Evolutionary conservation across 2,329 filamentous ascomycete genomes (phyloP).

Genomic region (Claviceps quebecensis): DNA sequence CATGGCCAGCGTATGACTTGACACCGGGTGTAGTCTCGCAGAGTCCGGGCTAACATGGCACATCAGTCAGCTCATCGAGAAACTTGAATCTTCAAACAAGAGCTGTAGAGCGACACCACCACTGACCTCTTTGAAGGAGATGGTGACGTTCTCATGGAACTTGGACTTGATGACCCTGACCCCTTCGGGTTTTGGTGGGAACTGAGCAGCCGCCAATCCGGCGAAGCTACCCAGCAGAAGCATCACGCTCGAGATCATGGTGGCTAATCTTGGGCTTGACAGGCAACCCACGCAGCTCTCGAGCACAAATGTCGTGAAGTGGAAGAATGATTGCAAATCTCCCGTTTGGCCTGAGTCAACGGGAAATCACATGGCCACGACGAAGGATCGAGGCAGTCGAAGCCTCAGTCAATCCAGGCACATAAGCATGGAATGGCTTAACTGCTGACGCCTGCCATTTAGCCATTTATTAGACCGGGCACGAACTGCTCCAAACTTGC

Average conservation of each 20-base stretch:
- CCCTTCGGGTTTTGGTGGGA: constrained; percentile 17
- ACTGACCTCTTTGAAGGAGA: constrained; percentile 42
- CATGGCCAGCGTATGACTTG: constrained; percentile 53
- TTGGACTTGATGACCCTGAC: constrained; percentile 40
- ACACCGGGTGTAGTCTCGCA: constrained; percentile 42
- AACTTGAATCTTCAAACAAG: not conserved
- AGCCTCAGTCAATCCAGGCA: too few relatives aligned
- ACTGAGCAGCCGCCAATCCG: constrained; percentile 15
- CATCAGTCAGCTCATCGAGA: not conserved
- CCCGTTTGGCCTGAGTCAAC: not conserved
- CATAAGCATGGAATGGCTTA: too few relatives aligned
- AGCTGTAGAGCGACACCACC: not conserved
- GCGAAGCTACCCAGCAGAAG: constrained; percentile 11
- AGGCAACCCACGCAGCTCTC: not conserved
- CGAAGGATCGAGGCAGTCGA: not conserved
- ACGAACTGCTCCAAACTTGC: not conserved
- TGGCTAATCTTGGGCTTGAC: not conserved
- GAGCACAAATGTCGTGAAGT: not conserved
- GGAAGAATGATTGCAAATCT: too few relatives aligned
- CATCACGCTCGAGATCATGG: constrained; percentile 4
- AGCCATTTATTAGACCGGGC: too few relatives aligned
- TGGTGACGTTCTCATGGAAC: constrained; percentile 45
- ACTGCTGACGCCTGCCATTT: not conserved
- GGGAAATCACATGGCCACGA: not conserved
- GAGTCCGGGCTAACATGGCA: constrained; percentile 34